phyloP scores from a whole-genome alignment of 345 rosid species.

The Syzygium grande region DNA sequence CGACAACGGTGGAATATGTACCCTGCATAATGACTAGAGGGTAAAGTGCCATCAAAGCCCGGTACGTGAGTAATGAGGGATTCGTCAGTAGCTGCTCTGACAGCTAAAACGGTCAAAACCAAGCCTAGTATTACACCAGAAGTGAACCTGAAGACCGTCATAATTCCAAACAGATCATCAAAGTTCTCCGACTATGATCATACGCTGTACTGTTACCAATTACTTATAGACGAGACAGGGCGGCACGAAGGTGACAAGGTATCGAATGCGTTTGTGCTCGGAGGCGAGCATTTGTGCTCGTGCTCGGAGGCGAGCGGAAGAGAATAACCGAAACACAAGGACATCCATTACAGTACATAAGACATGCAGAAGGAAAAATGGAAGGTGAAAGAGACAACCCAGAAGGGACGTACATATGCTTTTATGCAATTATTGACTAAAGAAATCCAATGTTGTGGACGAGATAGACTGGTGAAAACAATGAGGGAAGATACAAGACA shows the following conservation, averaged over 20 bases:
- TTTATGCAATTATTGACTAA: background rate
- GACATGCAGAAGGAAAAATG: background rate
- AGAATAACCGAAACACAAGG: background rate
- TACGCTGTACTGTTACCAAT: background rate
- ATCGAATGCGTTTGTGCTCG: background rate
- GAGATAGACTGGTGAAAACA: background rate
- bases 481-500: background rate
- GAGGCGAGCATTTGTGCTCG: background rate
- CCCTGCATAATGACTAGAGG: slow-evolving; percentile 34
- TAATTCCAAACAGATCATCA: background rate
- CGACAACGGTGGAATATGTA: background rate
- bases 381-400: background rate
- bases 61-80: slow-evolving; percentile 21
- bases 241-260: background rate
- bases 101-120: background rate
- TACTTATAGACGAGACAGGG: background rate
- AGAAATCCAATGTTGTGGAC: background rate
- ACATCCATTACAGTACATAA: background rate
- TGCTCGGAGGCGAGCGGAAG: background rate
- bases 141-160: background rate
- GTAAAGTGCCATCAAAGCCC: slow-evolving; percentile 23
- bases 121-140: background rate
- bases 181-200: background rate
- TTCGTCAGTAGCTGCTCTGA: slow-evolving; percentile 15
- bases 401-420: background rate